A percentile compares a stretch with the other conserved stretches of the same genome.
Conservation (phyloP, 208 protist genomes). For the Crithidia bombi region DNA sequence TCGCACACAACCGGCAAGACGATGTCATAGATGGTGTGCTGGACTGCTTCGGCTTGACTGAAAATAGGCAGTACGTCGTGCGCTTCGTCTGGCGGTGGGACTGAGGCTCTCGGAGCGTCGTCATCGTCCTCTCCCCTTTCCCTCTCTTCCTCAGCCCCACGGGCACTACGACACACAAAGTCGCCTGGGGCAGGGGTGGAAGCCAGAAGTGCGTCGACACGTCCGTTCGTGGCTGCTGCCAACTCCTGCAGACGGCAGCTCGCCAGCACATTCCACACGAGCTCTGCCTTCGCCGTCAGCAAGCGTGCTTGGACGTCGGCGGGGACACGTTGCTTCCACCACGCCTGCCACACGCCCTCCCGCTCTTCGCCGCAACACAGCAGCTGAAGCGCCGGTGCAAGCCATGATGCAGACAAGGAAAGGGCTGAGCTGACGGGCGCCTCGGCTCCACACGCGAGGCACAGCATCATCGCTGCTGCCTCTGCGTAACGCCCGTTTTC, state of each 20-base stretch:
- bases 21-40: constrained; percentile 27
- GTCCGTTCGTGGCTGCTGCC: constrained; percentile 22
- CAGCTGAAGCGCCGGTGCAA: constrained; percentile 30
- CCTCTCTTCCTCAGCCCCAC: neutral
- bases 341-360: constrained; percentile 50
- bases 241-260: constrained; percentile 63
- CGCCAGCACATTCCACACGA: constrained; percentile 81
- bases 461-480: constrained; percentile 65
- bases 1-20: constrained; percentile 20
- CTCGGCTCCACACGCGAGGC: constrained; percentile 26
- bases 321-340: constrained; percentile 51
- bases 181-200: constrained; percentile 55
- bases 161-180: constrained; percentile 41
- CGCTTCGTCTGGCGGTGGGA: neutral
- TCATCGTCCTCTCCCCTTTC: neutral
- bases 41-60: constrained; percentile 19
- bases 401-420: neutral
- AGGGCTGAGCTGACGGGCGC: neutral
- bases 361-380: constrained; percentile 60
- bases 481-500: constrained; percentile 46
- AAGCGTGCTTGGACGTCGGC: constrained; percentile 34
- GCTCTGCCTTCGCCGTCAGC: constrained; percentile 31
- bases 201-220: constrained; percentile 24
- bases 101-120: neutral
- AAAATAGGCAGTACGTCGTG: constrained; percentile 12